Conservation (phyloP, 768 basidiomycete genomes). For the Boletus patriciae region DNA sequence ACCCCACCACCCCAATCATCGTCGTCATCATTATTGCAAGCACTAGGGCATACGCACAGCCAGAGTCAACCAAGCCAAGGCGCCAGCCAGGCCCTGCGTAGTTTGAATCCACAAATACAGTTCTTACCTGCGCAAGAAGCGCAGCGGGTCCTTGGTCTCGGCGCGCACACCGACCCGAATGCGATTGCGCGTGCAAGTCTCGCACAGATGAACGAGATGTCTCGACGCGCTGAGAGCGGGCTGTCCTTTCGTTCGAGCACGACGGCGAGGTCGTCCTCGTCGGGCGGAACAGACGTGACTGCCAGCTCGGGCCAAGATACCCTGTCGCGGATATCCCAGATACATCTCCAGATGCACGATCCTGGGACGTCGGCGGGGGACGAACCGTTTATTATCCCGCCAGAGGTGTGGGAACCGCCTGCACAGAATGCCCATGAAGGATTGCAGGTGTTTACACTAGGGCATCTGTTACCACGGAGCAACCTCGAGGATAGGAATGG, state of each 20-base stretch:
- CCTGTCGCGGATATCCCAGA: constrained; percentile 48
- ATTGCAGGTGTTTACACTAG: constrained; percentile 77
- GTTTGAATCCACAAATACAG: constrained; percentile 20
- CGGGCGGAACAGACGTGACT: constrained; percentile 17
- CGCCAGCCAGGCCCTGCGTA: constrained; percentile 1
- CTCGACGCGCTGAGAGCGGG: constrained; percentile 54
- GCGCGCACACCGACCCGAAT: constrained; percentile 48
- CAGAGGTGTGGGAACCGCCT: constrained; percentile 28
- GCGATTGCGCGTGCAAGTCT: constrained; percentile 64
- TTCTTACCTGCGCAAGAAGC: constrained; percentile 61
- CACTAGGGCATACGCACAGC: constrained; percentile 18
- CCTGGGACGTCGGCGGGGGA: constrained; percentile 28
- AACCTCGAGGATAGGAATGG: constrained; percentile 51
- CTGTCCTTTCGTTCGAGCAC: constrained; percentile 28
- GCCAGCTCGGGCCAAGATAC: constrained; percentile 40
- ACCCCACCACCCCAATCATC: constrained; percentile 13
- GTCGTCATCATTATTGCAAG: constrained; percentile 29
- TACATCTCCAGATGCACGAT: constrained; percentile 46
- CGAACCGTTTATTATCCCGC: constrained; percentile 30
- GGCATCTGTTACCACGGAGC: constrained; percentile 66
- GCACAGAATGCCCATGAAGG: constrained; percentile 52
- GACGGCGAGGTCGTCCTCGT: constrained; percentile 18
- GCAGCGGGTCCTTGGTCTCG: constrained; percentile 47
- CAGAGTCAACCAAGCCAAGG: constrained; percentile 11
- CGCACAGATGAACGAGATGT: constrained; percentile 78